Evolutionary conservation across 164 flowering plant species (phyloP), one percentile per base, ranked within the genome.

Genomic region (Aristolochia californica): DNA sequence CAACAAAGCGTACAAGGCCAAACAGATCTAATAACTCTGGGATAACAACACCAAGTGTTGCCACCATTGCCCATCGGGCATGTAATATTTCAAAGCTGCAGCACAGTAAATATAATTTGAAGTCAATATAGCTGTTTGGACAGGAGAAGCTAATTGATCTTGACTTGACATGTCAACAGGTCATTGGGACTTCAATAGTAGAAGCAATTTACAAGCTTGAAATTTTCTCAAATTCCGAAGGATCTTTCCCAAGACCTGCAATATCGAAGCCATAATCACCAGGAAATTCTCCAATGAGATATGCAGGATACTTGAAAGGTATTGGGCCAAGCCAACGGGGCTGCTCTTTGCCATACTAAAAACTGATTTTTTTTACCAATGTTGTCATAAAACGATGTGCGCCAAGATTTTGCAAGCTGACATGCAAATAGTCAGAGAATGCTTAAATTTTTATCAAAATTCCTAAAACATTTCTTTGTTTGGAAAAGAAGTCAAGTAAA

Each of bases 41-140:
- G 73, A 93, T 59, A 20, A 93, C 60, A 61, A 80, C 99, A 62
- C 99, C 97, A 49, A 89, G 87, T 5, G 97, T 69, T 48, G 75
- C 96, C 57, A 93, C 88, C 99, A 93, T 93, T 44, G 99, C 97
- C 99, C 99, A 93, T 53, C 99, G 96, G 53, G 95, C 95, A 76
- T 93, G 99, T 48, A 93, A 67, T 72, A 87, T 77, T 71, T 93
- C 99, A 66, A 87, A 89, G 80, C 97, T 93, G 82, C 66, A 74
- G 20, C 56, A 14, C 9, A 40, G 30, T 30, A 43, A 40, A 44
- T 61, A 47, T 5, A 34, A 34, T 34, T 34, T 5, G 10, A 34
- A 34, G 40, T 5, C 40, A 34, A 34, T 9, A 12, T 3, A 34
- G 10, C 40, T 8, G 40, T 34, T 34, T 34, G 40, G 10, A 34